These are phyloP conservation scores for Alternaria burnsii DNA, from an alignment of 2,329 filamentous ascomycete species.

Conservation along the genomic window DNA sequence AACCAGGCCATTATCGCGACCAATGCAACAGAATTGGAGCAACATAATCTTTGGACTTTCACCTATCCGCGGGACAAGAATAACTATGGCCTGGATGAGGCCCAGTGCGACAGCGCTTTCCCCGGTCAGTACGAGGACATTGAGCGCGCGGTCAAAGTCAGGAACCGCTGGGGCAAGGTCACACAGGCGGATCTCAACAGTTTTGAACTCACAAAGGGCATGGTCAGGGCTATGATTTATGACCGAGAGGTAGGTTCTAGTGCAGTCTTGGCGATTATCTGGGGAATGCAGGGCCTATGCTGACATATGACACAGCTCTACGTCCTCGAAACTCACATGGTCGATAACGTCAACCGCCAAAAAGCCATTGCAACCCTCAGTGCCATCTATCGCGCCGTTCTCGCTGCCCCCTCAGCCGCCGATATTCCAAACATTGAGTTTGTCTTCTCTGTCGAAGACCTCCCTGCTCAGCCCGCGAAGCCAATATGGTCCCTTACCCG, in stretches of 20 bases:
- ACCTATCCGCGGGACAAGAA: slow-evolving; percentile 38
- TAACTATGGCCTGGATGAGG: slow-evolving; percentile 42
- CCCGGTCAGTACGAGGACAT: slow-evolving; percentile 45
- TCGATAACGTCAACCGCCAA: slow-evolving; percentile 47
- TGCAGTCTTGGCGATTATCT: not conserved
- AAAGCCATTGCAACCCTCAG: slow-evolving; percentile 43
- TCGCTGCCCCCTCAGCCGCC: slow-evolving; percentile 30
- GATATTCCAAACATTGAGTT: slow-evolving; percentile 46
- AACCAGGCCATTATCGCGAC: slow-evolving; percentile 28
- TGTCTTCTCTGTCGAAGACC: slow-evolving; percentile 45
- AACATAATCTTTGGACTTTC: slow-evolving; percentile 41
- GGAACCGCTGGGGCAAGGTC: slow-evolving; percentile 36
- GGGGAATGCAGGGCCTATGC: not conserved
- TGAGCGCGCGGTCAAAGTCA: slow-evolving; percentile 36
- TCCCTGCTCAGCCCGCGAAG: slow-evolving; percentile 40
- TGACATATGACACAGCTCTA: slow-evolving; percentile 35
- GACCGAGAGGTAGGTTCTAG: slow-evolving; percentile 37
- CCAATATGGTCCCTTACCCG: slow-evolving; percentile 46
- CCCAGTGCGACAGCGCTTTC: slow-evolving; percentile 43
- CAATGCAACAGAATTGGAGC: slow-evolving; percentile 26
- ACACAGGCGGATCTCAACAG: slow-evolving; percentile 37
- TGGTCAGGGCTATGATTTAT: slow-evolving; percentile 45
- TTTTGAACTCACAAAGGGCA: slow-evolving; percentile 43
- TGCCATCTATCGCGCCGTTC: slow-evolving; percentile 42
- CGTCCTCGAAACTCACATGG: slow-evolving; percentile 42